Base-by-base conservation (phyloP, 2,329 filamentous ascomycete genomes). In the Stemphylium lycopersici region DNA sequence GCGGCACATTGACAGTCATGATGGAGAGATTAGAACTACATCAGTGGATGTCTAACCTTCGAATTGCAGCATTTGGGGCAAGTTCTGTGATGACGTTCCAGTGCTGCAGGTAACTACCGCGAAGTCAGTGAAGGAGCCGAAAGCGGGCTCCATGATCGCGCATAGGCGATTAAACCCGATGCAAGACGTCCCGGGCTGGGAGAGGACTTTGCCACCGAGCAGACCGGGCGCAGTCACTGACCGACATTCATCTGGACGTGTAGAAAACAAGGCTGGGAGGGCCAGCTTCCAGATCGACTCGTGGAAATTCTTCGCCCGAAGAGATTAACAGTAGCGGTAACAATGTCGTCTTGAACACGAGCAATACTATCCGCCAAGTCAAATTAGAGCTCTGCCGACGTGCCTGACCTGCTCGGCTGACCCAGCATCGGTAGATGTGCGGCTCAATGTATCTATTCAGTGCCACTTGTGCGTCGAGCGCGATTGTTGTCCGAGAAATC, bases 281-380 rank as follows among this genome's bases (percentile, higher is more conserved):
- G 39, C 20, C 6, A 38, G 36, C 20, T 39, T 45, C 42, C 12
- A 29, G 42, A 39, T 46, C 33, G 20, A 44, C 46, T 50, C 51
- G 39, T 37, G 51, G 51, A 50, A 49, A 20, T 50, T 54, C 33
- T 50, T 49, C 20, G 15, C 20, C 51, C 39, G 39, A 22, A 31
- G 6, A 49, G 29, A 54, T 50, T 41, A 43, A 13, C 18, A 43
- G 39, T 22, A 36, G 33, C 36, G 36, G 36, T 39, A 22, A 7
- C 37, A 26, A 26, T 20, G 22, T 31, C 51, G 36, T 26, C 24
- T 15, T 18, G 18, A 33, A 33, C 29, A 22, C 26, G n/a, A 22
- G 15, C 45, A 39, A n/a, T 39, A 29, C 22, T 29, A 16, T 18
- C 15, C 24, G 46, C 51, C 39, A 50, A 49, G 45, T 36, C 51